A percentile compares a stretch with the other conserved stretches of the same genome.
Evolutionary conservation across 2,329 filamentous ascomycete species (phyloP).

Genomic region (Grosmannia clavigera): DNA sequence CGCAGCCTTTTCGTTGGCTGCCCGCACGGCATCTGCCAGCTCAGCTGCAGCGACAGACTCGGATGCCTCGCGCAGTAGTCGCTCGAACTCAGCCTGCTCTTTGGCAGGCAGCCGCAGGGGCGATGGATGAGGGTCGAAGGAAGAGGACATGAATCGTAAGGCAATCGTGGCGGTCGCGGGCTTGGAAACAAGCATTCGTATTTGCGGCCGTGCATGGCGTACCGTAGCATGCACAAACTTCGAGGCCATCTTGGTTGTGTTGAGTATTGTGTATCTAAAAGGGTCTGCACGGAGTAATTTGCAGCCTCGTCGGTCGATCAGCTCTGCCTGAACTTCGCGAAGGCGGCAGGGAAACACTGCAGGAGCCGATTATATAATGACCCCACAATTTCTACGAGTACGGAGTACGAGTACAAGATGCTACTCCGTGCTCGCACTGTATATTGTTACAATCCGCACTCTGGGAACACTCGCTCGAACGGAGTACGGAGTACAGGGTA

Average conservation of each 20-base stretch:
- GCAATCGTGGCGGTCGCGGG: background rate
- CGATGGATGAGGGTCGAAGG: slow-evolving; percentile 45
- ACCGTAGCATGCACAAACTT: background rate
- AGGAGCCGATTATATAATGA: background rate
- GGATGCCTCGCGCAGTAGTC: slow-evolving; percentile 56
- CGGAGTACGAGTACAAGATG: too few relatives aligned
- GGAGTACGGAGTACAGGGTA: too few relatives aligned
- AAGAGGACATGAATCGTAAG: slow-evolving; percentile 18
- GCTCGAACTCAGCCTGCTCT: slow-evolving; percentile 83
- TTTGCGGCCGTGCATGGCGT: background rate
- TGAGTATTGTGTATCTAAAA: background rate
- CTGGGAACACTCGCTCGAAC: too few relatives aligned
- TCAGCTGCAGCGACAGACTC: slow-evolving; percentile 20
- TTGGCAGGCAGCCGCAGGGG: slow-evolving; percentile 80
- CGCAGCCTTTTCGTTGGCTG: slow-evolving; percentile 1
- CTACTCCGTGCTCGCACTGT: too few relatives aligned
- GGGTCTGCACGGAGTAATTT: background rate
- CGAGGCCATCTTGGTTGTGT: background rate
- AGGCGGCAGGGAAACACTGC: background rate
- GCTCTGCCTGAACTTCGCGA: too few relatives aligned
- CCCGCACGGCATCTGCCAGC: slow-evolving; percentile 7
- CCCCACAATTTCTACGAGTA: too few relatives aligned
- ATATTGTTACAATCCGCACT: too few relatives aligned
- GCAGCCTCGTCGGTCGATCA: background rate
- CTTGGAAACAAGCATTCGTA: too few relatives aligned